These are phyloP conservation scores for Strobilomyces confusus DNA, from an alignment of 768 basidiomycete genomes.

Conservation along the genomic window DNA sequence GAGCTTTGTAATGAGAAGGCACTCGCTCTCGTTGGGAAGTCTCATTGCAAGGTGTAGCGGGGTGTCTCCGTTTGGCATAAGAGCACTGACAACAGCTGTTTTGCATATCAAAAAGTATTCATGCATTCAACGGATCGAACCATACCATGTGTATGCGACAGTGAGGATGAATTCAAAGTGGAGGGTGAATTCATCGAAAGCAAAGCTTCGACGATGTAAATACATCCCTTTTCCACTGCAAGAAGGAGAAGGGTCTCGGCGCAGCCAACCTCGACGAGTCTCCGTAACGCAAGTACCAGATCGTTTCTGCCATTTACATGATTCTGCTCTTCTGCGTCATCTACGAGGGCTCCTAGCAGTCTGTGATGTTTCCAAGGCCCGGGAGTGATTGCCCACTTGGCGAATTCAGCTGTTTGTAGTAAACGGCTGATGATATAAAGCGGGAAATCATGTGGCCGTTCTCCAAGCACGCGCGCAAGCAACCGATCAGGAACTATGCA, in stretches of 20 bases:
- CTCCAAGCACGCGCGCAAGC: background rate
- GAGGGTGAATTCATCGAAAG: too few species aligned
- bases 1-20: background rate
- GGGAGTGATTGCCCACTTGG: too few species aligned
- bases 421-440: background rate
- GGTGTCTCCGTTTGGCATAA: too few species aligned
- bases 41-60: background rate
- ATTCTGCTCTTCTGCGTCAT: background rate
- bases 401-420: background rate
- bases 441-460: constrained; percentile 1
- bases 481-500: background rate
- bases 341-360: too few species aligned
- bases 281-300: too few species aligned
- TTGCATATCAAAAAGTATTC: too few species aligned
- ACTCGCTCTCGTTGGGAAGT: background rate
- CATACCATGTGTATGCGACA: too few species aligned
- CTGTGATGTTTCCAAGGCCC: too few species aligned
- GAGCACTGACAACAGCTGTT: too few species aligned
- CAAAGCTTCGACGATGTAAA: background rate
- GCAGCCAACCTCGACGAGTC: too few species aligned
- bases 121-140: too few species aligned
- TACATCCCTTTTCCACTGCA: constrained; percentile 6
- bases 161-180: too few species aligned
- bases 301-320: background rate
- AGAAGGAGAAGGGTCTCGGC: background rate